Conservation (phyloP, 306 rosid genomes). For the Dryas octopetala region DNA sequence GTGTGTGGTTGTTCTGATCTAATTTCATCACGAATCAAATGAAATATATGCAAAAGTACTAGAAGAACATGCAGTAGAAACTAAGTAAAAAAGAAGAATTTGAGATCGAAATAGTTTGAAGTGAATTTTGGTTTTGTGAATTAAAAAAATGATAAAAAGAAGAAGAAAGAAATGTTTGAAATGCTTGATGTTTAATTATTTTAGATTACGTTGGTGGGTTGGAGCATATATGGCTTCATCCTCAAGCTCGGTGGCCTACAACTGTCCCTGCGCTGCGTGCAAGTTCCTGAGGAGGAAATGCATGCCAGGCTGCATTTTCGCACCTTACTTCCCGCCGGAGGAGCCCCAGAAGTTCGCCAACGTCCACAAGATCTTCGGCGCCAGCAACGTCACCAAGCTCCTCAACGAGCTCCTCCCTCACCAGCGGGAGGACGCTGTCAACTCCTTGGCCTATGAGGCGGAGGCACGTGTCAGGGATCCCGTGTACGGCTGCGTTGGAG, state of each 20-base stretch:
- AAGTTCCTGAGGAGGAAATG: slow-evolving; percentile 91
- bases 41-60: not conserved
- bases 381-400: slow-evolving; percentile 94
- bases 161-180: not conserved
- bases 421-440: slow-evolving; percentile 96
- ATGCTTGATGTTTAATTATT: too few relatives aligned
- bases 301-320: slow-evolving; percentile 95
- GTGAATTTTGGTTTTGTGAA: not conserved
- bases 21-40: not conserved
- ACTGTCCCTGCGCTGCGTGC: slow-evolving; percentile 96
- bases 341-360: slow-evolving; percentile 94
- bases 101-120: not conserved
- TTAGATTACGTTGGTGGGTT: not conserved
- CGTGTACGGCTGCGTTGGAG: slow-evolving; percentile 93
- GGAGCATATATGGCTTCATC: slow-evolving; percentile 35
- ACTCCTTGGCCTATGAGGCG: slow-evolving; percentile 92
- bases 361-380: slow-evolving; percentile 96
- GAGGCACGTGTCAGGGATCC: slow-evolving; percentile 96
- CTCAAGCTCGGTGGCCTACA: slow-evolving; percentile 67
- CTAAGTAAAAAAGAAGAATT: not conserved
- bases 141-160: not conserved
- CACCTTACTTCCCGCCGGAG: slow-evolving; percentile 96
- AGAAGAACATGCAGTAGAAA: not conserved
- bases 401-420: slow-evolving; percentile 91
- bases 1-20: not conserved